Percentiles rank a stretch among this genome's conserved stretches.
Conservation (phyloP, 257 asterid species). For the Leonotis leonurus region DNA sequence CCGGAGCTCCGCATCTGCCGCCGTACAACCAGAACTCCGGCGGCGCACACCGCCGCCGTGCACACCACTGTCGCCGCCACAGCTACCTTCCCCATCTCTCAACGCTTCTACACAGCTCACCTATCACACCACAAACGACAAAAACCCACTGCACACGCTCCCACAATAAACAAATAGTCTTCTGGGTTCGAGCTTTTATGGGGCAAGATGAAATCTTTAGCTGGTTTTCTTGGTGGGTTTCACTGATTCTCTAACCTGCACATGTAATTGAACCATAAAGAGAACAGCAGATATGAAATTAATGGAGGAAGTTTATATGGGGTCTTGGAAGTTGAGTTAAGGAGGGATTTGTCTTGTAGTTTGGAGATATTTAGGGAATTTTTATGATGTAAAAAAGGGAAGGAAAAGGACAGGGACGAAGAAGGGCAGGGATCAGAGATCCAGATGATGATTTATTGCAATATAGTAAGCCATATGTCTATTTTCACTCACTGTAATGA, state of each 20-base stretch:
- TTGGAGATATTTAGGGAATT: conserved; percentile 8
- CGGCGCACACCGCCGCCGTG: conserved; percentile 65
- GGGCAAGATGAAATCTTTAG: conserved; percentile 16
- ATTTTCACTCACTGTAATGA: background rate
- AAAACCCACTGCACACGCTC: conserved; percentile 2
- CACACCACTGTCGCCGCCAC: conserved; percentile 70
- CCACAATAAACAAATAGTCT: background rate
- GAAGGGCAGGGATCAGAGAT: conserved; percentile 12
- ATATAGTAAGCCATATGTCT: background rate
- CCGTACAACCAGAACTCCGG: conserved; percentile 43
- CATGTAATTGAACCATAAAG: background rate
- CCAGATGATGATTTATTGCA: too few species aligned
- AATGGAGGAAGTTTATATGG: conserved; percentile 3
- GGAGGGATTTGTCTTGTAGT: conserved; percentile 11
- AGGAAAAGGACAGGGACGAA: conserved; percentile 16
- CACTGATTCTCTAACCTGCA: background rate
- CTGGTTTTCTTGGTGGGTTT: conserved; percentile 21
- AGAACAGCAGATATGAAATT: background rate
- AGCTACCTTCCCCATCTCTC: conserved; percentile 58
- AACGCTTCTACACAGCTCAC: background rate
- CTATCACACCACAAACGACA: background rate
- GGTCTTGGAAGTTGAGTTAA: background rate
- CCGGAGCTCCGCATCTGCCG: conserved; percentile 52
- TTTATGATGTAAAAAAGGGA: background rate
- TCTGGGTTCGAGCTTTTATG: conserved; percentile 2